Conservation (phyloP, 352 stramenopile genomes). For the Pythium rhizo-oryzae region DNA sequence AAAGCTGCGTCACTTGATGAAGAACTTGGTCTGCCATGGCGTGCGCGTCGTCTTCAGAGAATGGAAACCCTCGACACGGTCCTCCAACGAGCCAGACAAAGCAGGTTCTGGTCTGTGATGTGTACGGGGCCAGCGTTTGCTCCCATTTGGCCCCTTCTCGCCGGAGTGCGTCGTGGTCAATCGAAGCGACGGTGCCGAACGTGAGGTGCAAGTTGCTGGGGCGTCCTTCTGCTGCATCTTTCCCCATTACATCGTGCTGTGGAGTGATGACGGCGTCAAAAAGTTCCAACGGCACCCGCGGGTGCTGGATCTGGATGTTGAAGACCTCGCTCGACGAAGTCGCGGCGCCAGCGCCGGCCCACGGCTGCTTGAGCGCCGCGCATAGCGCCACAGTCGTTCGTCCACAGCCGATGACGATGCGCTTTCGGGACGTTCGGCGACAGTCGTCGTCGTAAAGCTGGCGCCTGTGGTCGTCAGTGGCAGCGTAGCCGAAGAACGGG, state of each 20-base stretch:
- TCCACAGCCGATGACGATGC: conserved; percentile 73
- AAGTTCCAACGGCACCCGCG: conserved; percentile 47
- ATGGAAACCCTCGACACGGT: conserved; percentile 64
- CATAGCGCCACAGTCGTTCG: conserved; percentile 68
- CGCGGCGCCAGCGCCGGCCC: conserved; percentile 3
- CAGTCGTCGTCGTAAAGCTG: conserved; percentile 11
- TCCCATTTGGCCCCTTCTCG: conserved; percentile 28
- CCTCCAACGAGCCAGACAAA: conserved; percentile 67
- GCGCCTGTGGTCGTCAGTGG: conserved; percentile 1
- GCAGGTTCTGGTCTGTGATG: conserved; percentile 19
- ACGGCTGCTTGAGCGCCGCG: conserved; percentile 46
- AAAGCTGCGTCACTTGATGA: conserved; percentile 6
- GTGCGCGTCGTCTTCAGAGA: conserved; percentile 37
- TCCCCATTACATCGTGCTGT: conserved; percentile 49
- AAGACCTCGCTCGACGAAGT: conserved; percentile 31
- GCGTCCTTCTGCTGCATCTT: not conserved
- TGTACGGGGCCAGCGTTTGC: conserved; percentile 1
- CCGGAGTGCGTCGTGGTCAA: conserved; percentile 11
- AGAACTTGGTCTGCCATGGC: conserved; percentile 52
- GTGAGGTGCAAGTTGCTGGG: conserved; percentile 49
- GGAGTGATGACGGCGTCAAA: conserved; percentile 70
- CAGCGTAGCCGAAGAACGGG: conserved; percentile 53
- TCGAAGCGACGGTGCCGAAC: conserved; percentile 46
- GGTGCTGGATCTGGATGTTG: conserved; percentile 83
- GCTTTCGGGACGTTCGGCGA: not conserved